These are phyloP conservation scores for Nemania serpens DNA, from an alignment of 2,329 filamentous ascomycete genomes.

Conservation along the genomic window DNA sequence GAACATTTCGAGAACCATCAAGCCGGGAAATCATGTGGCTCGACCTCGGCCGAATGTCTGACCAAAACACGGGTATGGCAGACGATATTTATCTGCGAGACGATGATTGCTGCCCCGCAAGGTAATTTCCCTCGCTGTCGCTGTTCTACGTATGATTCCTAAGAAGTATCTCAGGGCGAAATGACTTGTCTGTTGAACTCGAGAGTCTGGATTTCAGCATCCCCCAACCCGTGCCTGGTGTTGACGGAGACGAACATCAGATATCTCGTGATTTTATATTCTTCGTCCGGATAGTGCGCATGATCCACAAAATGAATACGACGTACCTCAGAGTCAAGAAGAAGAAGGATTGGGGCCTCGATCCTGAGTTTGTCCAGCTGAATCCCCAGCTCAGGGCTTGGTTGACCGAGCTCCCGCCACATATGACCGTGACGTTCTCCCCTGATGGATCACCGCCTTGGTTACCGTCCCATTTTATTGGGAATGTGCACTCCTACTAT, in stretches of 20 bases:
- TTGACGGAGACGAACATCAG: constrained; percentile 75
- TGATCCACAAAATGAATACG: constrained; percentile 76
- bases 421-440: constrained; percentile 79
- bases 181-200: constrained; percentile 75
- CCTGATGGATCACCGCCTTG: constrained; percentile 79
- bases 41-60: constrained; percentile 73
- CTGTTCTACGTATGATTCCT: constrained; percentile 6
- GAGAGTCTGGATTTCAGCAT: constrained; percentile 77
- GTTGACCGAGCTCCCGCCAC: constrained; percentile 75
- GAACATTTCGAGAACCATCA: constrained; percentile 84
- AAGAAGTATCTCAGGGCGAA: constrained; percentile 62
- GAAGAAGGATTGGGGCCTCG: constrained; percentile 82
- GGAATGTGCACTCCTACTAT: constrained; percentile 88
- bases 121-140: constrained; percentile 55
- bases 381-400: constrained; percentile 78
- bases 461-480: constrained; percentile 84
- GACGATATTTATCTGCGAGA: constrained; percentile 79
- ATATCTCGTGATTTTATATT: constrained; percentile 85
- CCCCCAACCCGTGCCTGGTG: constrained; percentile 64
- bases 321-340: constrained; percentile 73
- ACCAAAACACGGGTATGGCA: constrained; percentile 91
- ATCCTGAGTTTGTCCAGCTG: constrained; percentile 80
- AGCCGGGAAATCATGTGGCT: constrained; percentile 71
- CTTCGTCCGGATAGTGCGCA: constrained; percentile 75
- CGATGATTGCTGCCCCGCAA: constrained; percentile 93